phyloP scores from a whole-genome alignment of 768 basidiomycete species.

The Lactifluus hygrophoroides region DNA sequence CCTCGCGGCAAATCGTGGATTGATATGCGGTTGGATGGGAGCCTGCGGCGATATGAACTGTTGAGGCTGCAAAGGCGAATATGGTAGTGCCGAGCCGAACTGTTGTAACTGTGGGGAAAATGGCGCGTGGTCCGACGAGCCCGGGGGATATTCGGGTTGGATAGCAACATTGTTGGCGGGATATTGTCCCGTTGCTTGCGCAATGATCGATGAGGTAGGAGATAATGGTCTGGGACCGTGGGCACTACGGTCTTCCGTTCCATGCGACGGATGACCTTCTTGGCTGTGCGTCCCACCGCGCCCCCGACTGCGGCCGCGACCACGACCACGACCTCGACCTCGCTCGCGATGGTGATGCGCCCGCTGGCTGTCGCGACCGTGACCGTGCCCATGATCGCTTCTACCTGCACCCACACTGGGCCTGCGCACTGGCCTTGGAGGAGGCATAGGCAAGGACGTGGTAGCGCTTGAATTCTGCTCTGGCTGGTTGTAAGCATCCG shows the following conservation, averaged over 20 bases:
- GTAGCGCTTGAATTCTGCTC: neutral
- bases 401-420: constrained; percentile 22
- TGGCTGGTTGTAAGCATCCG: constrained; percentile 25
- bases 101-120: constrained; percentile 5
- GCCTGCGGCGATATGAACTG: constrained; percentile 16
- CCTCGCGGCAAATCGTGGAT: constrained; percentile 64
- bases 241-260: constrained; percentile 28
- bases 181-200: constrained; percentile 38
- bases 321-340: constrained; percentile 20
- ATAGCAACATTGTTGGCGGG: constrained; percentile 20
- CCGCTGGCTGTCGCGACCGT: constrained; percentile 25
- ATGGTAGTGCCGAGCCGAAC: constrained; percentile 14
- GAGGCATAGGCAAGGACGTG: neutral
- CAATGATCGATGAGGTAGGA: constrained; percentile 41
- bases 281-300: constrained; percentile 1
- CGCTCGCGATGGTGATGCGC: constrained; percentile 21
- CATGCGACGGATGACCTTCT: constrained; percentile 7
- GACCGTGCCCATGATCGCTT: constrained; percentile 27
- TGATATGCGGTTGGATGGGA: constrained; percentile 74
- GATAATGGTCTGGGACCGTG: constrained; percentile 29
- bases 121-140: constrained; percentile 14
- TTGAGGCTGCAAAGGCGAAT: constrained; percentile 6
- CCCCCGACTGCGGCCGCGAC: constrained; percentile 25
- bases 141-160: constrained; percentile 5
- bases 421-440: neutral